phyloP scores from a whole-genome alignment of 2,329 filamentous ascomycete species.

The Westerdykella aurantiaca region DNA sequence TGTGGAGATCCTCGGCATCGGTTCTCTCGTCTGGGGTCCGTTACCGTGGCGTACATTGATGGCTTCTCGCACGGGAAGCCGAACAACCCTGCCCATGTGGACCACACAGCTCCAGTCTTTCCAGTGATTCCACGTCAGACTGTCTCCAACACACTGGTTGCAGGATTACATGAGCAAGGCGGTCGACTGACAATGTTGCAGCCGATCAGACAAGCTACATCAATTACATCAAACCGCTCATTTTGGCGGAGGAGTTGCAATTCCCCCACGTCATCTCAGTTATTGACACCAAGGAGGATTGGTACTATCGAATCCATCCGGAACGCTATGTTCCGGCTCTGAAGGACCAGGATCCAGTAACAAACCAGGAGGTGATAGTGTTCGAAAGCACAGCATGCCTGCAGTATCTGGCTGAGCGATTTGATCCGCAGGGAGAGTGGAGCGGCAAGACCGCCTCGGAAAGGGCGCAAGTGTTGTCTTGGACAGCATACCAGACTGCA shows the following conservation, averaged over 20 bases:
- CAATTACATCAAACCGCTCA: slow-evolving; percentile 40
- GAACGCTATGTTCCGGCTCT: slow-evolving; percentile 35
- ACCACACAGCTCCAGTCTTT: no score
- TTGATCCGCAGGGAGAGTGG: slow-evolving; percentile 31
- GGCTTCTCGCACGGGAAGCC: no score
- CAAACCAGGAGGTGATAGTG: slow-evolving; percentile 24
- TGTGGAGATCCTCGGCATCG: neutral
- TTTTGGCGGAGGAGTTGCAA: slow-evolving; percentile 33
- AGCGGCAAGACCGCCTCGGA: slow-evolving; percentile 24
- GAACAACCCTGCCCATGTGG: no score
- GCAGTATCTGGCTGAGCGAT: slow-evolving; percentile 33
- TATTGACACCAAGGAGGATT: slow-evolving; percentile 32
- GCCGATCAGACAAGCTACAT: slow-evolving; percentile 35
- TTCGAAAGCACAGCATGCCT: slow-evolving; percentile 39
- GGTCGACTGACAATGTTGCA: slow-evolving; percentile 3
- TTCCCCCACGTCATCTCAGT: slow-evolving; percentile 29
- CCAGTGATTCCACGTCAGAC: no score
- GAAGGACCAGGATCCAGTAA: slow-evolving; percentile 26
- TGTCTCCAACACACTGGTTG: no score
- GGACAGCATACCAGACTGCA: slow-evolving; percentile 37
- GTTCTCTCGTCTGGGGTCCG: no score
- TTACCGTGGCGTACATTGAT: no score
- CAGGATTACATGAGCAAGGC: no score
- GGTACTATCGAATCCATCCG: slow-evolving; percentile 33
- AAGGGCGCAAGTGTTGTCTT: slow-evolving; percentile 26